These are phyloP conservation scores for Trichoderma citrinoviride DNA, from an alignment of 2,329 filamentous ascomycete genomes.

Conservation along the genomic window DNA sequence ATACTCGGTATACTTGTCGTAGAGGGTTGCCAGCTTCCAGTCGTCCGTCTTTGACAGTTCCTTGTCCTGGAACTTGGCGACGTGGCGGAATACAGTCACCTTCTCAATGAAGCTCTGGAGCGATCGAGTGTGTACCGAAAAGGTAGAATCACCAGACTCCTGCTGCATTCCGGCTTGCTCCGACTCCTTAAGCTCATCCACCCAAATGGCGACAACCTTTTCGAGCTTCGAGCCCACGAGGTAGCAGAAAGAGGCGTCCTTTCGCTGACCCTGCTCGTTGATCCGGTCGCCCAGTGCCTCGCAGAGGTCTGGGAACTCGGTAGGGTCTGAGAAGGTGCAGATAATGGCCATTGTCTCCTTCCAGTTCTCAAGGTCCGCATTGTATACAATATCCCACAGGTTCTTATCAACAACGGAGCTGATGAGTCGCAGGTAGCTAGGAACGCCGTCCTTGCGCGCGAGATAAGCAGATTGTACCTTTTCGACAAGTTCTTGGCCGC, in stretches of 20 bases:
- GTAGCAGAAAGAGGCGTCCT: slow-evolving; percentile 96
- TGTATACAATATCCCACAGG: slow-evolving; percentile 96
- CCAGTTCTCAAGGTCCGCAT: slow-evolving; percentile 89
- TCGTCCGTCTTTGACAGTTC: slow-evolving; percentile 69
- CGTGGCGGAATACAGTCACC: slow-evolving; percentile 92
- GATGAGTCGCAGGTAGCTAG: slow-evolving; percentile 88
- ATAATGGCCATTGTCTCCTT: slow-evolving; percentile 95
- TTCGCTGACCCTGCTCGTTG: slow-evolving; percentile 70
- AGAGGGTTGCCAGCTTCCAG: slow-evolving; percentile 86
- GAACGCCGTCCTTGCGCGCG: slow-evolving; percentile 73
- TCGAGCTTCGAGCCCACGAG: slow-evolving; percentile 93
- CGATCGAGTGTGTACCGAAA: slow-evolving; percentile 85
- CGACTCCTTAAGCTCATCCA: slow-evolving; percentile 79
- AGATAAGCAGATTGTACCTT: slow-evolving; percentile 93
- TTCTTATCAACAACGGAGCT: slow-evolving; percentile 94
- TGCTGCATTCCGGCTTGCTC: slow-evolving; percentile 73
- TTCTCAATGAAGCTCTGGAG: slow-evolving; percentile 97
- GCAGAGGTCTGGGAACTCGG: slow-evolving; percentile 91
- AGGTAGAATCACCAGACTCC: slow-evolving; percentile 70
- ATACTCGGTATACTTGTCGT: slow-evolving; percentile 95
- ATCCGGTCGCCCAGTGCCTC: slow-evolving; percentile 92
- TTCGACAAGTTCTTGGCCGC: slow-evolving; percentile 87
- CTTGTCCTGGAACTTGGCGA: slow-evolving; percentile 83
- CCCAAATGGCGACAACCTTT: slow-evolving; percentile 95
- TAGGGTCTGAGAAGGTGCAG: slow-evolving; percentile 89